A percentile compares a stretch with the other conserved stretches of the same genome.
Evolutionary conservation across 495 filamentous ascomycete species (phyloP).

Genomic region (Letharia lupina): DNA sequence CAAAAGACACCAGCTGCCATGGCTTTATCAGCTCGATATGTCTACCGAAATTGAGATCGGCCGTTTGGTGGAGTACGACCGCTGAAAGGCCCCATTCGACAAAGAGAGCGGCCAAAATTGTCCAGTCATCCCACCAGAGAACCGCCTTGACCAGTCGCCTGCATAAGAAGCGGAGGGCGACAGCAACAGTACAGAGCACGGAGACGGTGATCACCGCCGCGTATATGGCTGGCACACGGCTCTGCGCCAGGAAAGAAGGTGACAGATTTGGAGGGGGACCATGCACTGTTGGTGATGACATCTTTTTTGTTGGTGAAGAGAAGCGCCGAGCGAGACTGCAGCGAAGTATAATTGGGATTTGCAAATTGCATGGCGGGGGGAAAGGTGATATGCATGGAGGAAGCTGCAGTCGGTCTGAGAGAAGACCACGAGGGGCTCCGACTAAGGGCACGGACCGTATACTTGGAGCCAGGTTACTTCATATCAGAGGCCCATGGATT

Average conservation of each 20-base stretch:
- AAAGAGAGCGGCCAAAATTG: conserved; percentile 27
- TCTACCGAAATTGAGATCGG: conserved; percentile 17
- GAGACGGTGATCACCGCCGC: conserved; percentile 14
- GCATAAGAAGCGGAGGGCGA: conserved; percentile 29
- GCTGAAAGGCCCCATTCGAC: conserved; percentile 18
- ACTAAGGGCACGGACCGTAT: not conserved
- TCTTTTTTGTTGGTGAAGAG: not conserved
- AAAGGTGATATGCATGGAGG: not conserved
- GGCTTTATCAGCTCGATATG: conserved; percentile 36
- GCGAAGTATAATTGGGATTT: not conserved
- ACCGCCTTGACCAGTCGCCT: conserved; percentile 27
- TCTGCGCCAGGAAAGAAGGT: conserved; percentile 5
- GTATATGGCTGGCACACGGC: conserved; percentile 8
- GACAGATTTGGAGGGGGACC: not conserved
- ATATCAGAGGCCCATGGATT: too few species aligned
- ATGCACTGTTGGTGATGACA: not conserved
- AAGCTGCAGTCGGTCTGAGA: not conserved
- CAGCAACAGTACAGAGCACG: conserved; percentile 31
- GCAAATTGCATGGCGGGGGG: not conserved
- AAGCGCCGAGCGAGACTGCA: not conserved
- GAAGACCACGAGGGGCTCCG: not conserved
- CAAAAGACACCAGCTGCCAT: conserved; percentile 5
- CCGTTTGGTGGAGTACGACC: conserved; percentile 11
- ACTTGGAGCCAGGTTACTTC: too few species aligned
- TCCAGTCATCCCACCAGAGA: conserved; percentile 38